These are phyloP conservation scores for Dentipellis sp. DNA, from an alignment of 768 basidiomycete genomes.

Conservation along the genomic window DNA sequence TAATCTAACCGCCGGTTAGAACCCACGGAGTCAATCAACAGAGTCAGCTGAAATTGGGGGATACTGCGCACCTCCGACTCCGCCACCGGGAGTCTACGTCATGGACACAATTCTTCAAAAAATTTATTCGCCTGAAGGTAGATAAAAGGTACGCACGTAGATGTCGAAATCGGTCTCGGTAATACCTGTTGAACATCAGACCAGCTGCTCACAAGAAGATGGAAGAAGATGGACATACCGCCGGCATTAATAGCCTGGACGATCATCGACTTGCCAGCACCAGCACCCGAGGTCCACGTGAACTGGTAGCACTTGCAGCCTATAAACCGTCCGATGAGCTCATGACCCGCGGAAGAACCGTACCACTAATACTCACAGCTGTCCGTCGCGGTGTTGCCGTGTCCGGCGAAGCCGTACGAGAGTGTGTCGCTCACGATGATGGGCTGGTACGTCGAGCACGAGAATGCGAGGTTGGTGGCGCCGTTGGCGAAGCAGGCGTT, in stretches of 20 bases:
- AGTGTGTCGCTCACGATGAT: constrained; percentile 15
- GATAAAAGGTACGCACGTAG: neutral
- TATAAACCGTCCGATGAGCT: neutral
- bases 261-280: constrained; percentile 16
- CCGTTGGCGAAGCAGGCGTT: constrained; percentile 15
- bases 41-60: neutral
- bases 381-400: constrained; percentile 12
- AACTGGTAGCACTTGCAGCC: constrained; percentile 19
- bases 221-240: constrained; percentile 2
- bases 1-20: neutral
- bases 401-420: constrained; percentile 12
- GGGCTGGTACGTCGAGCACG: constrained; percentile 13
- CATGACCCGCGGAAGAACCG: neutral
- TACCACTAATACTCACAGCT: constrained; percentile 7
- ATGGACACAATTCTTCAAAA: neutral
- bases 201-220: neutral
- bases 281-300: constrained; percentile 19
- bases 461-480: constrained; percentile 7
- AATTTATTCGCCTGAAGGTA: neutral
- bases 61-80: neutral
- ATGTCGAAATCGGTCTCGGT: neutral
- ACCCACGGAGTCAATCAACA: neutral
- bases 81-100: neutral
- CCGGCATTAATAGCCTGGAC: constrained; percentile 19
- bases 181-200: neutral